A percentile compares a stretch with the other conserved stretches of the same genome.
Conservation (phyloP, 2,329 filamentous ascomycete species). For the Penicillium griseofulvum region DNA sequence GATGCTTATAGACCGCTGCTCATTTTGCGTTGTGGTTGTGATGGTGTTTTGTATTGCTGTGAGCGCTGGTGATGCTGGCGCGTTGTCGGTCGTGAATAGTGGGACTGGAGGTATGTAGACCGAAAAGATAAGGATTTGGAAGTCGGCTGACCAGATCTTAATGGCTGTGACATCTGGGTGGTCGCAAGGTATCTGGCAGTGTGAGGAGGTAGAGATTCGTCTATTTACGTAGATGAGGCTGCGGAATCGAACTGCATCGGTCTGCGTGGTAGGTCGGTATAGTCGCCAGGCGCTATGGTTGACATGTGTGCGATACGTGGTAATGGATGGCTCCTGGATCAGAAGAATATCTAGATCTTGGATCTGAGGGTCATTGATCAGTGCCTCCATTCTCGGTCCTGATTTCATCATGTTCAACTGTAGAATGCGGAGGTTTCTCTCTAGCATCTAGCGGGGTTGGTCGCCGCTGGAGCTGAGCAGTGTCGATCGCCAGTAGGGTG, state of each 20-base stretch:
- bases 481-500: no score
- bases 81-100: background rate
- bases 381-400: no score
- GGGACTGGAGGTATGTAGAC: background rate
- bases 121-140: background rate
- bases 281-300: slow-evolving; percentile 27
- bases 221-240: slow-evolving; percentile 29
- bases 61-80: background rate
- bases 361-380: slow-evolving; percentile 22
- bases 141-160: background rate
- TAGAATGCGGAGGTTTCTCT: no score
- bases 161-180: slow-evolving; percentile 24
- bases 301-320: slow-evolving; percentile 18
- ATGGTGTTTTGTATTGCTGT: no score
- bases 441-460: no score
- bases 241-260: slow-evolving; percentile 11
- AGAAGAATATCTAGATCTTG: slow-evolving; percentile 25
- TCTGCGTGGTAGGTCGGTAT: slow-evolving; percentile 20
- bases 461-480: no score
- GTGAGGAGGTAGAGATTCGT: slow-evolving; percentile 23
- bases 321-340: slow-evolving; percentile 19
- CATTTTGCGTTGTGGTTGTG: no score
- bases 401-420: no score
- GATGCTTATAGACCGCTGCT: no score
- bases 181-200: slow-evolving; percentile 24